Conservation (phyloP, 2,329 filamentous ascomycete genomes). For the Colletotrichum trifolii region DNA sequence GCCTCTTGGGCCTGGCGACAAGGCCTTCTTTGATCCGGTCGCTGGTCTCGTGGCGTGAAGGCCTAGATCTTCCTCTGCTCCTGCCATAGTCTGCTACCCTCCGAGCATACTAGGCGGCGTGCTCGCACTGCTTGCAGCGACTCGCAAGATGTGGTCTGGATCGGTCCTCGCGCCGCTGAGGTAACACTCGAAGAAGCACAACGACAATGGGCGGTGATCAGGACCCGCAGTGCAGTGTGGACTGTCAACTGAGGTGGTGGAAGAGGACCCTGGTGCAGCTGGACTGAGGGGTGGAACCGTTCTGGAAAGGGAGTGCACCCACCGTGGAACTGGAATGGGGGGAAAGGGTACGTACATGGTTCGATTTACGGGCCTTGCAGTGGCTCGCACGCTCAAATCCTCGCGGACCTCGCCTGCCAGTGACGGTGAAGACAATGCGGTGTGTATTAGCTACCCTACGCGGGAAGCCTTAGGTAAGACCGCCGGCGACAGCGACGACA, state of each 20-base stretch:
- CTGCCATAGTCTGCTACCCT: background rate
- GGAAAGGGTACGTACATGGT: slow-evolving; percentile 4
- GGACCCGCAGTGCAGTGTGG: background rate
- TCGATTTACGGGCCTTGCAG: slow-evolving; percentile 24
- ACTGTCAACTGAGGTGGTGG: background rate
- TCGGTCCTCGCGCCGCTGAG: slow-evolving; percentile 27
- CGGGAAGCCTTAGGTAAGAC: background rate
- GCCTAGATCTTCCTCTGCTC: slow-evolving; percentile 4
- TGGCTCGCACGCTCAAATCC: background rate
- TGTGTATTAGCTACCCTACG: background rate
- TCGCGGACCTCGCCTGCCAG: too few species aligned
- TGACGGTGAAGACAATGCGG: background rate
- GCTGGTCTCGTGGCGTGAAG: slow-evolving; percentile 11
- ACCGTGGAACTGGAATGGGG: background rate
- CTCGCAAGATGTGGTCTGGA: slow-evolving; percentile 13
- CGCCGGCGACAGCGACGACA: too few species aligned
- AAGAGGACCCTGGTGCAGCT: slow-evolving; percentile 9
- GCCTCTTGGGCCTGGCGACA: too few species aligned
- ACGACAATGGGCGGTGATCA: background rate
- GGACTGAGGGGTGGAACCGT: slow-evolving; percentile 11
- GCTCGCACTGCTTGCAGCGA: slow-evolving; percentile 14
- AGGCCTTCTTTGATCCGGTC: background rate
- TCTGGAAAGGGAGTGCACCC: slow-evolving; percentile 12
- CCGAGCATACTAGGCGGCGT: too few species aligned
- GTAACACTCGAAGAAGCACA: background rate